Evolutionary conservation across 495 filamentous ascomycete species (phyloP).

Genomic region (Bacidia gigantensis): DNA sequence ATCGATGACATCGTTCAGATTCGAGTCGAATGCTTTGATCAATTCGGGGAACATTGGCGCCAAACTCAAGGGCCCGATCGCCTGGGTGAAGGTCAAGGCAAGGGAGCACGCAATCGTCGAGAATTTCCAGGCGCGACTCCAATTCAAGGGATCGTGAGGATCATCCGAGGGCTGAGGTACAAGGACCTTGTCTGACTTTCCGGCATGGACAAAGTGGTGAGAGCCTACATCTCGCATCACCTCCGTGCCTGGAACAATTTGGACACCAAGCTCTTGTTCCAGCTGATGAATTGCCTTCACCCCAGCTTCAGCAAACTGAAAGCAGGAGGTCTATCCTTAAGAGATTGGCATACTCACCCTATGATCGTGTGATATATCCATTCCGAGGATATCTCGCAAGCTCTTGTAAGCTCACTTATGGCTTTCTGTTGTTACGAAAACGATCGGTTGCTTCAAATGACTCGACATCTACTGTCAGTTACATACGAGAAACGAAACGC

Average conservation of each 20-base stretch:
- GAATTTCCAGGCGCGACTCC: constrained; percentile 30
- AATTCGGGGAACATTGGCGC: constrained; percentile 44
- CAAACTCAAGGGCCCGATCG: constrained; percentile 43
- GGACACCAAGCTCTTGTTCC: constrained; percentile 37
- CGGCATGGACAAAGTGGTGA: constrained; percentile 47
- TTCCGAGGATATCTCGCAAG: no score
- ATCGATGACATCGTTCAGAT: constrained; percentile 33
- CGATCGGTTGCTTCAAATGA: no score
- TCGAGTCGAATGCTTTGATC: constrained; percentile 42
- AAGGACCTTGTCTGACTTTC: constrained; percentile 30
- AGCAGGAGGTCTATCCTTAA: no score
- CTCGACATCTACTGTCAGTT: no score
- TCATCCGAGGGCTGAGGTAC: constrained; percentile 39
- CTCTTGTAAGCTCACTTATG: no score
- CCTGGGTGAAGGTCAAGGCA: constrained; percentile 41
- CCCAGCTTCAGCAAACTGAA: background rate
- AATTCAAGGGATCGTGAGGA: constrained; percentile 35
- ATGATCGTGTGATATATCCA: constrained; percentile 33
- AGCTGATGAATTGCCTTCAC: constrained; percentile 25
- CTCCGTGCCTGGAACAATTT: constrained; percentile 49
- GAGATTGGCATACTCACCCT: no score
- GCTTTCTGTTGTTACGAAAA: no score
- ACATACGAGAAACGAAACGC: no score
- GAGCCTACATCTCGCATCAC: constrained; percentile 46
- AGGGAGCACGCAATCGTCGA: constrained; percentile 33